Percentiles rank a stretch among this genome's conserved stretches.
These are phyloP conservation scores for Stenogyne calaminthoides DNA, from an alignment of 305 asterid genomes.

Conservation along the genomic window DNA sequence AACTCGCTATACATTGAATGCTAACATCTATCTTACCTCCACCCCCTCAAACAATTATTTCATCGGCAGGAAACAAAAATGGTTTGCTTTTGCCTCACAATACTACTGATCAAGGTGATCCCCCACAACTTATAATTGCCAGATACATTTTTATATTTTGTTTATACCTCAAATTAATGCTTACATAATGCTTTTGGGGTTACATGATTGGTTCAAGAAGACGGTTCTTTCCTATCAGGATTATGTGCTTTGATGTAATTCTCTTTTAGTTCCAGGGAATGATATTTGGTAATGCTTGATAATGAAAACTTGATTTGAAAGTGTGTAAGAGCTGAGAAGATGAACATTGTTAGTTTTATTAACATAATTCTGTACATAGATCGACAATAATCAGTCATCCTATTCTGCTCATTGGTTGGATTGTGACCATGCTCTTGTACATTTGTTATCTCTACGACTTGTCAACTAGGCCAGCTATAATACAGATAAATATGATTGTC, in stretches of 20 bases:
- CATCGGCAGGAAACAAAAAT: slow-evolving; percentile 77
- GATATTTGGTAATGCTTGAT: background rate
- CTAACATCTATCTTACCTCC: background rate
- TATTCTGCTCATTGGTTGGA: background rate
- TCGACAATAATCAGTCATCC: background rate
- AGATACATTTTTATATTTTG: background rate
- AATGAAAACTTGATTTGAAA: background rate
- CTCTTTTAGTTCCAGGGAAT: background rate
- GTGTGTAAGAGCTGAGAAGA: too few species aligned
- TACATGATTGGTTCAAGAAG: slow-evolving; percentile 16
- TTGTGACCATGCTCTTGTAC: background rate
- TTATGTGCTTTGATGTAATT: too few species aligned
- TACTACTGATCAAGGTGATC: slow-evolving; percentile 92
- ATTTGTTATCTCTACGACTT: too few species aligned
- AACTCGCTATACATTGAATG: background rate
- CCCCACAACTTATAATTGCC: background rate
- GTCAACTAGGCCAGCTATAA: background rate
- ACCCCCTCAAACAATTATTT: background rate
- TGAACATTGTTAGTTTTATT: background rate
- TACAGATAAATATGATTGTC: background rate
- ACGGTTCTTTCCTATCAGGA: background rate
- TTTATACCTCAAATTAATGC: background rate
- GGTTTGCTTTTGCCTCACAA: slow-evolving; percentile 92
- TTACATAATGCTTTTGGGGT: slow-evolving; percentile 1
- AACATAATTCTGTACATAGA: background rate